phyloP scores from a whole-genome alignment of 371 early-diverging fungal genomes.

The Capniomyces stellatus region DNA sequence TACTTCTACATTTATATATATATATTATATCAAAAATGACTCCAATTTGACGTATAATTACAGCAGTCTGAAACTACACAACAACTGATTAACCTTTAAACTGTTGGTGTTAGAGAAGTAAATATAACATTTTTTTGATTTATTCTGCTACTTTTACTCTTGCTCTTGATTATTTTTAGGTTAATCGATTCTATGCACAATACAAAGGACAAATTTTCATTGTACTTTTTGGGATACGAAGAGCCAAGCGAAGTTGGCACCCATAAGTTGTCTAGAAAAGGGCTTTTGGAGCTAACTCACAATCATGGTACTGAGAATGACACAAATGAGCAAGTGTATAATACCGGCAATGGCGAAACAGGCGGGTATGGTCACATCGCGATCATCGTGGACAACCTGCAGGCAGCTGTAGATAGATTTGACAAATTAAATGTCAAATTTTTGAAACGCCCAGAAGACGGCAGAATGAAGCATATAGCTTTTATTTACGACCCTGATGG shows the following conservation, averaged over 20 bases:
- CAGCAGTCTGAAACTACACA: no score
- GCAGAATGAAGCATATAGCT: constrained; percentile 66
- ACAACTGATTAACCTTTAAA: no score
- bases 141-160: neutral
- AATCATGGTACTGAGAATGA: constrained; percentile 79
- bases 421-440: constrained; percentile 51
- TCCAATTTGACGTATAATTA: neutral
- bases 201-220: constrained; percentile 51
- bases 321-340: constrained; percentile 36
- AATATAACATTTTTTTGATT: neutral
- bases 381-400: constrained; percentile 57
- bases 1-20: neutral
- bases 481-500: constrained; percentile 77
- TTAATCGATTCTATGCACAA: constrained; percentile 36
- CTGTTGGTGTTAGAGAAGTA: neutral
- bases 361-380: constrained; percentile 74
- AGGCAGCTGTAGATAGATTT: constrained; percentile 57
- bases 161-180: constrained; percentile 13
- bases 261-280: constrained; percentile 35
- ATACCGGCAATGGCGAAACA: constrained; percentile 55
- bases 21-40: neutral
- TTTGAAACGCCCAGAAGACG: constrained; percentile 56
- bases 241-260: constrained; percentile 34
- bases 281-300: constrained; percentile 69
- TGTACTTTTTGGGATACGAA: constrained; percentile 54